A percentile compares a stretch with the other conserved stretches of the same genome.
Evolutionary conservation across 768 basidiomycete genomes (phyloP).

Genomic region (Tulasnella sp.): DNA sequence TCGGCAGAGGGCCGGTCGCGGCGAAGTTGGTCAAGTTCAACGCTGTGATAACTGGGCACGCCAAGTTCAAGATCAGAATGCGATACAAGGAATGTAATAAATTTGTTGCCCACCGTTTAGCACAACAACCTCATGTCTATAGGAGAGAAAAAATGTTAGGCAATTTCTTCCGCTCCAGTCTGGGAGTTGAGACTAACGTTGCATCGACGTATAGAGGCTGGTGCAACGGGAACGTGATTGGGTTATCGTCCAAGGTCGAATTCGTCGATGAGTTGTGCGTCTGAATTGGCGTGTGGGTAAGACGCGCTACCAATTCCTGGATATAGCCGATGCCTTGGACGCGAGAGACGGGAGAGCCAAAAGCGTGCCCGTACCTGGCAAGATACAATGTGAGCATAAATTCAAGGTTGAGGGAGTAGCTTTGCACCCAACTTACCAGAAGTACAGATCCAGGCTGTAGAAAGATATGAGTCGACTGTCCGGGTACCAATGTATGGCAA

Average conservation of each 20-base stretch:
- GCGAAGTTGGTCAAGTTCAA: slow-evolving; percentile 73
- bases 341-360: slow-evolving; percentile 70
- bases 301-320: slow-evolving; percentile 73
- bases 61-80: slow-evolving; percentile 8
- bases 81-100: slow-evolving; percentile 3
- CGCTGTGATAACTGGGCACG: slow-evolving; percentile 63
- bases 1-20: slow-evolving; percentile 59
- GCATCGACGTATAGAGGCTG: slow-evolving; percentile 32
- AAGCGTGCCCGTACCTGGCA: slow-evolving; percentile 55
- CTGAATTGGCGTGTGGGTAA: slow-evolving; percentile 36
- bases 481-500: too few species aligned
- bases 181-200: slow-evolving; percentile 19
- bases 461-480: background rate
- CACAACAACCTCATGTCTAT: slow-evolving; percentile 72
- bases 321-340: slow-evolving; percentile 70
- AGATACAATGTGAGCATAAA: too few species aligned
- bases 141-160: slow-evolving; percentile 29
- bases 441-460: slow-evolving; percentile 49
- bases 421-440: slow-evolving; percentile 37
- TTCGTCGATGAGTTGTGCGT: slow-evolving; percentile 32
- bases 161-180: too few species aligned
- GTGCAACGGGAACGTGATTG: slow-evolving; percentile 26
- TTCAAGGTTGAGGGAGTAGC: background rate
- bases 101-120: slow-evolving; percentile 54
- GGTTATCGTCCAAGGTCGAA: slow-evolving; percentile 30